These are phyloP conservation scores for Fonsecaea pugnacius DNA, from an alignment of 2,329 filamentous ascomycete genomes.

Conservation along the genomic window DNA sequence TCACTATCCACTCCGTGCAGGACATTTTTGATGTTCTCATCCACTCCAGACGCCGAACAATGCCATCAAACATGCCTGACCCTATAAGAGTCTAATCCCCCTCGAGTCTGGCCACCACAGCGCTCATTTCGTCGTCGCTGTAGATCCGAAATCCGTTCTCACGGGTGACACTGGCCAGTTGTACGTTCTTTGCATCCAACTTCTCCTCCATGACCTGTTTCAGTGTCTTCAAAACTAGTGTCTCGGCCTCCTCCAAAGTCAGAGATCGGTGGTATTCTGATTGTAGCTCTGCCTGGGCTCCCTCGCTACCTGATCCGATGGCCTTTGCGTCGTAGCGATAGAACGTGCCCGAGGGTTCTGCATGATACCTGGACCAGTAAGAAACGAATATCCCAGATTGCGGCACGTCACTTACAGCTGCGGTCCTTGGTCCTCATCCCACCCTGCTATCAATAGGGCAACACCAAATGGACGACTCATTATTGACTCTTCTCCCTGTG, in stretches of 20 bases:
- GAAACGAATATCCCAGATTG: background rate
- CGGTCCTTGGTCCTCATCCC: slow-evolving; percentile 88
- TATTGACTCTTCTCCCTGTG: slow-evolving; percentile 96
- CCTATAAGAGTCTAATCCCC: slow-evolving; percentile 43
- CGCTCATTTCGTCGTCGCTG: slow-evolving; percentile 94
- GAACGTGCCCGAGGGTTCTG: slow-evolving; percentile 96
- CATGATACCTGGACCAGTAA: slow-evolving; percentile 71
- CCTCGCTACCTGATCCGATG: slow-evolving; percentile 95
- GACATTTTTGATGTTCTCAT: slow-evolving; percentile 14
- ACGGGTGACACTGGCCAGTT: slow-evolving; percentile 95
- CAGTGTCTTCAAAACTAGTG: slow-evolving; percentile 91
- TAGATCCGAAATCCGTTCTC: slow-evolving; percentile 99
- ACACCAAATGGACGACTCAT: slow-evolving; percentile 98
- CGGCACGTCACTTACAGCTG: slow-evolving; percentile 66
- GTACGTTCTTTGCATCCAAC: slow-evolving; percentile 97
- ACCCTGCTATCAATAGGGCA: slow-evolving; percentile 91
- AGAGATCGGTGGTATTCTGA: slow-evolving; percentile 99
- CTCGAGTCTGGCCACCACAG: slow-evolving; percentile 75
- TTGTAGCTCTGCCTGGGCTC: slow-evolving; percentile 95
- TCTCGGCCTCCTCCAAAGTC: slow-evolving; percentile 89
- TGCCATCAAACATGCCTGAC: slow-evolving; percentile 23
- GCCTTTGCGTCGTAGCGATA: slow-evolving; percentile 99
- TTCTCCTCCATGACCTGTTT: slow-evolving; percentile 99
- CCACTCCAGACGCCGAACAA: slow-evolving; percentile 31
- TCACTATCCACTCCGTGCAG: background rate